Evolutionary conservation across 371 early-diverging fungal genomes (phyloP), one percentile per base, ranked within the genome.

Genomic region (Lichtheimia hyalospora): DNA sequence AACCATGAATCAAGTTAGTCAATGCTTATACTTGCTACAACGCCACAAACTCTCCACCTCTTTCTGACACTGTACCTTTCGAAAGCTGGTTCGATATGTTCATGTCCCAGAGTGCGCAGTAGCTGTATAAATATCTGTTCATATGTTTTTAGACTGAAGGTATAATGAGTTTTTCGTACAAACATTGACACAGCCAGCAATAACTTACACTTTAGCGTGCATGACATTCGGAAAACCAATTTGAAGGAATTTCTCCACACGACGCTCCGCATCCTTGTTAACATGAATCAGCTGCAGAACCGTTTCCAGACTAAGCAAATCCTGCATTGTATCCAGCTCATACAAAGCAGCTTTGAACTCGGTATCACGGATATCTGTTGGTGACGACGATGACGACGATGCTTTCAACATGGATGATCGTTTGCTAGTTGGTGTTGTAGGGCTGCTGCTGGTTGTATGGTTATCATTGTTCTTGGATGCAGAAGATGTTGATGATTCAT

Each of bases 211-310:
- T 13, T 66, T 64, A 5, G 42, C 21, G 44, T 41, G 54, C 60
- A 70, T 66, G 18, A 64, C 54, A 23, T 64, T 64, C 3, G 70
- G 70, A 15, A 71, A 67, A 1, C 65, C 62, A 43, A 67, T 62
- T n/a, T 65, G 23, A 41, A 70, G 58, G 44, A 71, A 71, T 6
- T 54, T 60, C 49, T 71, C 65, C 23, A 86, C 65, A 20, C 96
- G 81, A 16, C 82, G 86, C 44, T 93, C 66, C 0, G 89, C 79
- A 60, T 91, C 93, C 68, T 92, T 90, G 69, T 93, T 92, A 16
- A 84, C 61, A 63, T 93, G 88, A 57, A 94, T 87, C 73, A 95
- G 72, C 57, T 88, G 83, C 55, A 94, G 69, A 13, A 89, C 88
- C 63, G 91, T 69, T 63, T 93, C 94, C 28, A 95, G 71, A 62